Base-by-base conservation (phyloP, 495 filamentous ascomycete species). In the Pyrenopolyporus hunteri region DNA sequence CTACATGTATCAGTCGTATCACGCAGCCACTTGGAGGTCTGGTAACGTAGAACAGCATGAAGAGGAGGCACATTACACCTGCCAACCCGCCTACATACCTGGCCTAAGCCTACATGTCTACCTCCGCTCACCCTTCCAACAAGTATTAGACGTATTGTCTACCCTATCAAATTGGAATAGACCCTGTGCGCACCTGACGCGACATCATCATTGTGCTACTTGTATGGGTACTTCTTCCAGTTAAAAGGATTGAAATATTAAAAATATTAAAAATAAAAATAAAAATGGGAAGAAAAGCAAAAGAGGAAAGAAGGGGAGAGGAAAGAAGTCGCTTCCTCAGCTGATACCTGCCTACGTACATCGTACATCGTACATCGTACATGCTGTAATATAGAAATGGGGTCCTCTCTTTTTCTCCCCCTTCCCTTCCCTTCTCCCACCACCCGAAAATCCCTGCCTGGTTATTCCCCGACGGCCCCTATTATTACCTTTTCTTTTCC, bases 401-500 rank as follows among this genome's bases (percentile, higher is more conserved):
- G 48, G 36, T 36, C 50, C 39, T n/a, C n/a, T n/a, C n/a, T 43
- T 25, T 31, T 19, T 39, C 44, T 42, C 23, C 32, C 23, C 14
- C 19, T 29, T 16, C 45, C 29, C 28, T 35, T 36, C 37, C 46
- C 46, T 10, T 17, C 11, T 43, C 37, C 22, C 6, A 54, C n/a
- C n/a, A n/a, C n/a, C n/a, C n/a, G n/a, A n/a, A n/a, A n/a, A n/a
- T 55, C 56, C 55, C 43, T 54, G 48, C 26, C 37, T 49, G 11
- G n/a, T 2, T 60, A 51, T 60, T 57, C 56, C 50, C 35, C 57
- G 39, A 42, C 32, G 20, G 17, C 51, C 49, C 63, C 40, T 66
- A 60, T 57, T 66, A 45, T 66, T 42, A 44, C 54, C 48, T 71
- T 59, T 64, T 59, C 49, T 62, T 35, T 57, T 48, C 59, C 55